Evolutionary conservation across 305 asterid species (phyloP), one percentile per base, ranked within the genome.

Genomic region (Petunia hybrid): DNA sequence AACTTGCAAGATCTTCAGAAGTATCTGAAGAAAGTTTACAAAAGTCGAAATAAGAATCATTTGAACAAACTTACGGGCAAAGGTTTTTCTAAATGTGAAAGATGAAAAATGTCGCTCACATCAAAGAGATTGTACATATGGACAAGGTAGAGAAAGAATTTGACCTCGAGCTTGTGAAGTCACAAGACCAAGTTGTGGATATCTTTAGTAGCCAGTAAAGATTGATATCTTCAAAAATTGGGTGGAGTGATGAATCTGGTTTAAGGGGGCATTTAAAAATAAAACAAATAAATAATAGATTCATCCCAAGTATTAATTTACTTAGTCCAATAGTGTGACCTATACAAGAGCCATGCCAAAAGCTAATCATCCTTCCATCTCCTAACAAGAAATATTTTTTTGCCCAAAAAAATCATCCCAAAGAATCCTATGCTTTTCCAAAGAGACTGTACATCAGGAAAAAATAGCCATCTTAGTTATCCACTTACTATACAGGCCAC

Each of bases 151-250:
- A 67, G 74, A 40, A 67, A 40, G 8, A 67, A 7, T 12, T 41
- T 67, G 53, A 67, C 13, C 74, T 67, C 14, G 12, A 40, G 74
- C n/a, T 67, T 67, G 36, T 67, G 74, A 67, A 67, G 74, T 67
- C 53, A 40, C 48, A 14, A 41, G 36, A 14, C 13, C 9, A 36
- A 67, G 36, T 41, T 41, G 38, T 67, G 74, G 6, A 66, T 66
- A 14, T 41, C 53, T 41, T 14, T 53, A 14, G 36, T 13, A 14
- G 36, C 14, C 8, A 13, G 14, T 5, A 67, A 45, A 45, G 8
- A 45, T 45, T 45, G 51, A 45, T 67, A 13, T 67, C 53, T 67
- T n/a, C 53, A 4, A 41, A 53, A 67, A 41, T n/a, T 53, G 40
- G 36, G 40, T 67, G 75, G 35, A 67, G 10, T 67, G 48, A 67